Evolutionary conservation across 768 basidiomycete genomes (phyloP), one percentile per base, ranked within the genome.

Genomic region (Mycena vulgaris): DNA sequence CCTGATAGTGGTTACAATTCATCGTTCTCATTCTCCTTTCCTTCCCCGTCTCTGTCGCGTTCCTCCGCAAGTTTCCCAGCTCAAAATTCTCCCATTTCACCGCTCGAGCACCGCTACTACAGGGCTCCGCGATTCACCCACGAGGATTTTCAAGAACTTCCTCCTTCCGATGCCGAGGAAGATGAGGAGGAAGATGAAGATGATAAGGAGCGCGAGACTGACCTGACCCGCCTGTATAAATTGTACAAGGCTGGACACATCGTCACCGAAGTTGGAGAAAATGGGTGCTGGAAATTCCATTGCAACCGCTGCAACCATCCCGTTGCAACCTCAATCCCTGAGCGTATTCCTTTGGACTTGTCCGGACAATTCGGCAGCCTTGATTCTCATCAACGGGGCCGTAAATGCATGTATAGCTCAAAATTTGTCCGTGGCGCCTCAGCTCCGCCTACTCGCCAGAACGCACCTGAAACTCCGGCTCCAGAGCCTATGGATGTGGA

Each of bases 291-390:
- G 64, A 8, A 21, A 13, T 11, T 57, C 1, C 27, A 57, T n/a
- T 67, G 66, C 48, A 57, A 57, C 13, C 47, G 30, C 23, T 67
- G 66, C 28, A 19, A 23, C n/a, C 1, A 35, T 1, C 52, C 31
- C 33, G 28, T 59, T 14, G 10, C 5, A 25, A 51, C 49, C 7
- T 53, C 65, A 7, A 47, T 58, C 30, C 55, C n/a, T 0, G 19
- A 35, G n/a, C 48, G 56, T 19, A 52, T 19, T 19, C 6, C 17
- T 19, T 39, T 45, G 30, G 5, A 28, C 33, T 55, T 42, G 14
- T 2, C 55, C 7, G 64, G 58, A 0, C 47, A 58, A 14, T 67
- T 67, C 25, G 27, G 31, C 6, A 16, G 13, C 25, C 27, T 67
- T n/a, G 49, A 60, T 1, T 33, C 49, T 0, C 66, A 67, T n/a